Evolutionary conservation across 768 basidiomycete species (phyloP).

Genomic region (Daedaleopsis sinensis): DNA sequence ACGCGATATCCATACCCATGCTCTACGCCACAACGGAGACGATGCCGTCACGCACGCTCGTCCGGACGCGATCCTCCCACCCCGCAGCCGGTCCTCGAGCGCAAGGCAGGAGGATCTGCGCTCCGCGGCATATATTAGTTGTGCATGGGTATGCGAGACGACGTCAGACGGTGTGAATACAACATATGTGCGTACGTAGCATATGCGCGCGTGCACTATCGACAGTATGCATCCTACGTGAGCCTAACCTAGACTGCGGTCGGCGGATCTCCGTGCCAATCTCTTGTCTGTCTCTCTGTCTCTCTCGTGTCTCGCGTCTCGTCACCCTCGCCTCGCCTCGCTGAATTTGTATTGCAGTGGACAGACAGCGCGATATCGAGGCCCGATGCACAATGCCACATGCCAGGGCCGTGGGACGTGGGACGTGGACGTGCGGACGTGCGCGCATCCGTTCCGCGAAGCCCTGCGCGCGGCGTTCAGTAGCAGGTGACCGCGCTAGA

Average conservation of each 20-base stretch:
- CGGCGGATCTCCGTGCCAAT: not conserved
- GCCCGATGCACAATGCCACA: too few species aligned
- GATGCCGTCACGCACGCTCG: too few species aligned
- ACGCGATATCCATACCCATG: not conserved
- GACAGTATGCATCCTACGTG: not conserved
- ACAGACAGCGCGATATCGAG: too few species aligned
- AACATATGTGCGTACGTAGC: not conserved
- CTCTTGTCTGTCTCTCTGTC: not conserved
- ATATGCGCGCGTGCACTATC: not conserved
- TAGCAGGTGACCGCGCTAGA: not conserved
- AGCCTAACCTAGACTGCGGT: conserved; percentile 1
- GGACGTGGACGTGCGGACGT: too few species aligned
- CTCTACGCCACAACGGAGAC: not conserved
- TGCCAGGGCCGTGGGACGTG: too few species aligned
- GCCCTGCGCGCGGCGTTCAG: not conserved
- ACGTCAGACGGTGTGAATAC: not conserved
- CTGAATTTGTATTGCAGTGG: not conserved
- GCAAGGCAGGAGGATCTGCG: not conserved
- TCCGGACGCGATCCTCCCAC: not conserved
- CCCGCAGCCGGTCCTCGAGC: too few species aligned
- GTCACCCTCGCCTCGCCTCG: too few species aligned
- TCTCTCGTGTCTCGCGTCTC: not conserved
- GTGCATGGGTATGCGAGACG: not conserved
- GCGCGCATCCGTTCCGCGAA: too few species aligned
- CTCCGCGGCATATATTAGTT: not conserved